Conservation (phyloP, 768 basidiomycete genomes). For the Phylloporus sp. region DNA sequence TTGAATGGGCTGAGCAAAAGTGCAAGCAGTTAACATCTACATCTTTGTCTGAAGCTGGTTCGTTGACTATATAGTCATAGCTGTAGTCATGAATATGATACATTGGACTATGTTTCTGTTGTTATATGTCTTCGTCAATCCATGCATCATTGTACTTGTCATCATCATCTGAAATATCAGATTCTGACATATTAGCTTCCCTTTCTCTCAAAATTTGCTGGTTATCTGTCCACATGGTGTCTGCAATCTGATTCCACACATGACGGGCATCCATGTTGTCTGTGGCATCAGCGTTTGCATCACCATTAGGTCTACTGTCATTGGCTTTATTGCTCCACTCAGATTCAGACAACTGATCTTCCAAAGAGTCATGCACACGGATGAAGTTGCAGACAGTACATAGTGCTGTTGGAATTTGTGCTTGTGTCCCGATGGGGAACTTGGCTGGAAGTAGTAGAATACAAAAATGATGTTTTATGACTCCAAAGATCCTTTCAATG, state of each 20-base stretch:
- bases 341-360: not conserved
- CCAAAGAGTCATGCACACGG: not conserved
- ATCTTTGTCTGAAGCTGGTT: not conserved
- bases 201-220: not conserved
- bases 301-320: not conserved
- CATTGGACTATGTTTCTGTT: not conserved
- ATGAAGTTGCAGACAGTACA: not conserved
- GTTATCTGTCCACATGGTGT: not conserved
- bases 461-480: not conserved
- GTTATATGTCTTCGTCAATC: not conserved
- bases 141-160: not conserved
- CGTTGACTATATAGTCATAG: not conserved
- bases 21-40: not conserved
- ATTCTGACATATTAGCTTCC: not conserved
- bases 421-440: not conserved
- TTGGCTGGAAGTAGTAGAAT: not conserved
- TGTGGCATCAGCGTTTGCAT: not conserved
- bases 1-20: not conserved
- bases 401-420: not conserved
- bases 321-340: not conserved
- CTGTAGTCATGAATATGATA: too few relatives aligned
- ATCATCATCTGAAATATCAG: not conserved
- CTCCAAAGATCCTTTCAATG: not conserved
- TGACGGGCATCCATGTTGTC: not conserved
- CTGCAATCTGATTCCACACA: not conserved